Evolutionary conservation across 331 rosid genomes (phyloP).

Genomic region (Phaseolus coccineus): DNA sequence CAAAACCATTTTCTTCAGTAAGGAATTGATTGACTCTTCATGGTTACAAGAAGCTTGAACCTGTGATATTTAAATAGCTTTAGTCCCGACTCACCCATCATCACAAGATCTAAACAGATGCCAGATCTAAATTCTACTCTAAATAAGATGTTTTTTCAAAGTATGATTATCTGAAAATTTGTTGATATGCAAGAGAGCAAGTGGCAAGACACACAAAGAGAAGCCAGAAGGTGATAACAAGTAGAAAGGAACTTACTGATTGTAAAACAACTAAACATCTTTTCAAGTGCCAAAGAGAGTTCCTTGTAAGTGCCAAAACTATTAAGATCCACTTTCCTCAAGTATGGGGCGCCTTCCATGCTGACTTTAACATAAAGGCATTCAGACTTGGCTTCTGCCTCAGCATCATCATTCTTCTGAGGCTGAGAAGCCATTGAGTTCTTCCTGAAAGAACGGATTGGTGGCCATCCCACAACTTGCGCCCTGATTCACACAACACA

Average conservation of each 20-base stretch:
- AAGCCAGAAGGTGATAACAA: neutral
- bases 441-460: slow-evolving; percentile 96
- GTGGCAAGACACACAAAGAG: neutral
- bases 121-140: neutral
- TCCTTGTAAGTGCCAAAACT: slow-evolving; percentile 74
- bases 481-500: slow-evolving; percentile 61
- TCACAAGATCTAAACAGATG: slow-evolving; percentile 7
- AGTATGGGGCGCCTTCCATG: slow-evolving; percentile 99
- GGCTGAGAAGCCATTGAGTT: slow-evolving; percentile 80
- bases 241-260: slow-evolving; percentile 59
- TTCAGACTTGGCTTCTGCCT: slow-evolving; percentile 68
- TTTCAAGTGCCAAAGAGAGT: slow-evolving; percentile 85
- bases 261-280: slow-evolving; percentile 95
- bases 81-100: slow-evolving; percentile 1
- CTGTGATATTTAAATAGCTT: neutral
- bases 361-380: slow-evolving; percentile 92
- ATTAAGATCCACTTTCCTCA: slow-evolving; percentile 92
- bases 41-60: slow-evolving; percentile 19
- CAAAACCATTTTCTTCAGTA: neutral
- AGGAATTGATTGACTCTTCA: neutral
- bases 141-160: neutral
- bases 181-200: neutral
- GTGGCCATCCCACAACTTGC: slow-evolving; percentile 99
- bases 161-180: neutral
- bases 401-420: slow-evolving; percentile 60